Evolutionary conservation across 257 asterid genomes (phyloP).

Genomic region (Solanum stenotomum): DNA sequence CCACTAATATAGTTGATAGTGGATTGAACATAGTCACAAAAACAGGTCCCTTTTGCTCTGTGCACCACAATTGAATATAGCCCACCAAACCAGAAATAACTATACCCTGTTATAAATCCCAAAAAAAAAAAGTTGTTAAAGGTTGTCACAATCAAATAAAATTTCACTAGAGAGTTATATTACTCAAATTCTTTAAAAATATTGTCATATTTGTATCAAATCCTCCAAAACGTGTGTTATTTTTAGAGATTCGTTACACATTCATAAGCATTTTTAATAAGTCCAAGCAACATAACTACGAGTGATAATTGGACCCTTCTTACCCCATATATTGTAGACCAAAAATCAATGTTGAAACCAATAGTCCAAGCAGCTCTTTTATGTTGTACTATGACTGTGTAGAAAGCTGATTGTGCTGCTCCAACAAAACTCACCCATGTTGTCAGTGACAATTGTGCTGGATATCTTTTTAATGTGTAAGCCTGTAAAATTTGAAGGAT

Average conservation of each 20-base stretch:
- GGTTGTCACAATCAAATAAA: neutral
- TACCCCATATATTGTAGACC: conserved; percentile 67
- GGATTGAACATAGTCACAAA: conserved; percentile 81
- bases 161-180: neutral
- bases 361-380: conserved; percentile 56
- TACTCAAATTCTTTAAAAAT: neutral
- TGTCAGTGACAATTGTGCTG: conserved; percentile 68
- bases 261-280: fast-evolving
- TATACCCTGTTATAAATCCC: conserved; percentile 35
- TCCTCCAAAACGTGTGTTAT: neutral
- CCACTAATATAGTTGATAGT: conserved; percentile 47
- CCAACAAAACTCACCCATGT: conserved; percentile 75
- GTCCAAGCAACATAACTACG: neutral
- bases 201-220: neutral
- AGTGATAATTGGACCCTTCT: neutral
- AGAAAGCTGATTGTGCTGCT: conserved; percentile 71
- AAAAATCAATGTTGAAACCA: conserved; percentile 62
- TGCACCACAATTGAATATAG: conserved; percentile 59
- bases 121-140: too few species aligned
- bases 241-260: neutral
- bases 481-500: conserved; percentile 24
- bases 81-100: conserved; percentile 51
- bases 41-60: conserved; percentile 64
- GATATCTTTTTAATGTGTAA: conserved; percentile 53
- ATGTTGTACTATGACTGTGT: conserved; percentile 45